Conservation (phyloP, 176 grass and related monocot species). For the Poa pratensis region DNA sequence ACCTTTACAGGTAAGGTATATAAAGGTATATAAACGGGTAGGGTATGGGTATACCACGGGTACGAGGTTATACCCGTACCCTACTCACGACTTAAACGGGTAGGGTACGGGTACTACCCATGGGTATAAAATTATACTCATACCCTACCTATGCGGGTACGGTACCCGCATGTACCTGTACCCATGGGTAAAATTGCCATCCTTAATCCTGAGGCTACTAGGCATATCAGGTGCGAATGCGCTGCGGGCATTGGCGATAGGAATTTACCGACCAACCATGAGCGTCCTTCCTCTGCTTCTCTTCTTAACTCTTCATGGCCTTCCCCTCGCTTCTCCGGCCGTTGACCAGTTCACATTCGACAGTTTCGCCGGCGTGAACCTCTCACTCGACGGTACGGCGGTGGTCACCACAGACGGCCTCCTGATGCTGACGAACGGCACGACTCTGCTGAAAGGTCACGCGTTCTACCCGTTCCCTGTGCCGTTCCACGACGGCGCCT, state of each 20-base stretch:
- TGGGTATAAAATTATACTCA: too few relatives aligned
- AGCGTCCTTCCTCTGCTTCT: constrained; percentile 16
- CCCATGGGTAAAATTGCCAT: too few relatives aligned
- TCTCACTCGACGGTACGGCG: constrained; percentile 52
- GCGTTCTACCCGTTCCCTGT: constrained; percentile 48
- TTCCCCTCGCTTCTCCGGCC: neutral
- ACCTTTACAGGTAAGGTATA: too few relatives aligned
- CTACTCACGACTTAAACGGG: too few relatives aligned
- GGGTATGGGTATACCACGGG: too few relatives aligned
- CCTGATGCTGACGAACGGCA: constrained; percentile 58
- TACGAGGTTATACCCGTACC: too few relatives aligned
- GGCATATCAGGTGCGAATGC: neutral
- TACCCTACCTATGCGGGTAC: too few relatives aligned
- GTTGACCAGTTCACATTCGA: constrained; percentile 51
- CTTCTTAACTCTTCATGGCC: constrained; percentile 28
- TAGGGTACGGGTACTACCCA: too few relatives aligned
- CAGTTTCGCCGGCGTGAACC: constrained; percentile 38
- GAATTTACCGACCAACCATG: constrained; percentile 25
- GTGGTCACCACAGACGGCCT: constrained; percentile 43
- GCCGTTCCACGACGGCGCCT: constrained; percentile 16
- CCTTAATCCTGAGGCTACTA: neutral
- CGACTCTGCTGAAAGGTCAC: constrained; percentile 54
- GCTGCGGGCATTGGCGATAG: neutral
- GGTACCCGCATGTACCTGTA: too few relatives aligned
- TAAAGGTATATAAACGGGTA: too few relatives aligned